These are phyloP conservation scores for Trypanosoma lewisi DNA, from an alignment of 208 protist genomes.

Conservation along the genomic window DNA sequence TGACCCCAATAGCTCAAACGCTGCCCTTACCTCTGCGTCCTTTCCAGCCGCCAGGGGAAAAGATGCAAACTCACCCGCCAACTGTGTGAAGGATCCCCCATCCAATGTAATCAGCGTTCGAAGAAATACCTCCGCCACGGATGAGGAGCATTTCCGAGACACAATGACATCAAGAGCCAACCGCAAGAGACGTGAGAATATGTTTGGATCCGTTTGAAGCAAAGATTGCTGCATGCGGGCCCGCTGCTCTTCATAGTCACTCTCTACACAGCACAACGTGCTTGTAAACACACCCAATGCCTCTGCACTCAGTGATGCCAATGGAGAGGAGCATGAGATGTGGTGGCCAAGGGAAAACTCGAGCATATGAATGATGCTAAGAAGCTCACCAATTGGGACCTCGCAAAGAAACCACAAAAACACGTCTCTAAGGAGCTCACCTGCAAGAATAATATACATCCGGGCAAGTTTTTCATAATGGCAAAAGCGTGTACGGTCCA, in stretches of 20 bases:
- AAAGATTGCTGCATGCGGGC: conserved; percentile 3
- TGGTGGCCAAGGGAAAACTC: conserved; percentile 29
- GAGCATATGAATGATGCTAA: conserved; percentile 40
- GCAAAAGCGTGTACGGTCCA: conserved; percentile 25
- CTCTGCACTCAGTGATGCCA: conserved; percentile 18
- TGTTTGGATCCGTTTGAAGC: conserved; percentile 6
- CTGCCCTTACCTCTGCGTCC: conserved; percentile 15
- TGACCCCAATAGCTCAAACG: conserved; percentile 19
- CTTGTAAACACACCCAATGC: conserved; percentile 19
- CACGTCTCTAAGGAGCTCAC: conserved; percentile 39
- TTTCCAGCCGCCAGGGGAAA: conserved; percentile 8
- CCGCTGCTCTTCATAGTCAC: conserved; percentile 3
- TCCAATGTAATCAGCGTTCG: conserved; percentile 20
- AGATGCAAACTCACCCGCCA: conserved; percentile 10
- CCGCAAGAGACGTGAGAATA: conserved; percentile 21
- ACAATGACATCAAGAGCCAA: conserved; percentile 18
- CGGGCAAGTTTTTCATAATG: conserved; percentile 41
- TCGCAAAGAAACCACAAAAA: conserved; percentile 47
- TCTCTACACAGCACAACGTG: conserved; percentile 9
- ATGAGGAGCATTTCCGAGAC: conserved; percentile 12
- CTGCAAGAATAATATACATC: conserved; percentile 31
- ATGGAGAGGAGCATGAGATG: background rate
- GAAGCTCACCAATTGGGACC: conserved; percentile 29
- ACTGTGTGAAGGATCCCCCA: conserved; percentile 6
- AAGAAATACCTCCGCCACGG: background rate